Evolutionary conservation across 1,139 yeast genomes (phyloP).

Genomic region (Suhomyces bolitotheri): DNA sequence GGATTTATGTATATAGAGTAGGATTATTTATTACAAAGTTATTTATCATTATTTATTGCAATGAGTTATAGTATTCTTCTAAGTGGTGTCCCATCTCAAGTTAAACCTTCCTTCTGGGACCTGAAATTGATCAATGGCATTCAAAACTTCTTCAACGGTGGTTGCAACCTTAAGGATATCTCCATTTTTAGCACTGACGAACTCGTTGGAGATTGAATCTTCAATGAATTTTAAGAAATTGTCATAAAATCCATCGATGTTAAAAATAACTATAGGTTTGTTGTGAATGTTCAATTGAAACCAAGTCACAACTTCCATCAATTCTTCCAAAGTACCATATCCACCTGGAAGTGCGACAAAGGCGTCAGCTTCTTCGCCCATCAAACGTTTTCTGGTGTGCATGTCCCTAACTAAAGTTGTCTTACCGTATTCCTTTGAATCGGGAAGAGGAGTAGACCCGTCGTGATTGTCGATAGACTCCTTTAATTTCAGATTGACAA

Average conservation of each 20-base stretch:
- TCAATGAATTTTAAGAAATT: constrained; percentile 60
- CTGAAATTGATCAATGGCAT: constrained; percentile 57
- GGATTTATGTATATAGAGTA: background rate
- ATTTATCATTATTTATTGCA: background rate
- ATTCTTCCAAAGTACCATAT: constrained; percentile 85
- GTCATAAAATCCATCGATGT: constrained; percentile 80
- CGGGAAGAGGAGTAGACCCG: constrained; percentile 66
- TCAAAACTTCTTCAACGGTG: constrained; percentile 65
- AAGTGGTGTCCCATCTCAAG: constrained; percentile 57
- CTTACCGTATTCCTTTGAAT: constrained; percentile 64
- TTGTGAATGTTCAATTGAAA: constrained; percentile 82
- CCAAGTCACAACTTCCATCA: constrained; percentile 91
- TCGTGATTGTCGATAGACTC: constrained; percentile 49
- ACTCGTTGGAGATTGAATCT: constrained; percentile 60
- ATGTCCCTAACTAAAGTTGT: constrained; percentile 83
- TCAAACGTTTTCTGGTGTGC: constrained; percentile 85
- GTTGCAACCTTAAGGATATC: constrained; percentile 68
- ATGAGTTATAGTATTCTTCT: background rate
- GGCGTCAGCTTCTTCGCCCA: constrained; percentile 87
- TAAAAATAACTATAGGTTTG: constrained; percentile 76
- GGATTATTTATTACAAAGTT: background rate
- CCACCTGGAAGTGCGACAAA: constrained; percentile 93
- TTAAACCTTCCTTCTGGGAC: constrained; percentile 78
- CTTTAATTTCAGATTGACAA: constrained; percentile 49
- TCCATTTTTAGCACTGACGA: constrained; percentile 67